Percentiles rank a stretch among this genome's conserved stretches.
Conservation (phyloP, 164 flowering plant species). For the grape (Vitis vinifera) region DNA sequence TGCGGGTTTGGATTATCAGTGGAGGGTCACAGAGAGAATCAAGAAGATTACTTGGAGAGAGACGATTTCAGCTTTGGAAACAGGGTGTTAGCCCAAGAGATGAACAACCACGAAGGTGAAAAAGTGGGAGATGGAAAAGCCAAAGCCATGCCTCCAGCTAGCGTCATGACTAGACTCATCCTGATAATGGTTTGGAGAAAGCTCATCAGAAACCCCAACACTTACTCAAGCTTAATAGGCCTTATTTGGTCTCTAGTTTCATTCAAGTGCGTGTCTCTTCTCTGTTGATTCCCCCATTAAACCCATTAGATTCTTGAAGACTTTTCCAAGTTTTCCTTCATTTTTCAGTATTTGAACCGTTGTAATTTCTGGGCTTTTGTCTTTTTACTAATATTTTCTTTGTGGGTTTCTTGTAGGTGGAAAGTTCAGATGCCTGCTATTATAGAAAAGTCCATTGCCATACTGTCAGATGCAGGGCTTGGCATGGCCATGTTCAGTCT, state of each 20-base stretch:
- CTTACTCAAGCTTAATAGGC: conserved; percentile 92
- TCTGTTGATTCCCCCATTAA: not conserved
- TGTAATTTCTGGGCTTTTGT: not conserved
- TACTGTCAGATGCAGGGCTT: conserved; percentile 96
- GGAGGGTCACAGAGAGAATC: conserved; percentile 42
- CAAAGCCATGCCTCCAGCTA: conserved; percentile 80
- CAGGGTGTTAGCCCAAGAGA: conserved; percentile 37
- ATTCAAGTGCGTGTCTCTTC: conserved; percentile 45
- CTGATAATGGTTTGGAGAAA: conserved; percentile 98
- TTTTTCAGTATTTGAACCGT: not conserved
- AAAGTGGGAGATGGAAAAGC: conserved; percentile 43
- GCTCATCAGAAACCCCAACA: conserved; percentile 89
- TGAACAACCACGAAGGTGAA: conserved; percentile 29
- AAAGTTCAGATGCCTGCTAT: conserved; percentile 82
- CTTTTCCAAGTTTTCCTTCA: not conserved
- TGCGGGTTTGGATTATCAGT: conserved; percentile 14
- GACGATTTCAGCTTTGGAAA: conserved; percentile 81
- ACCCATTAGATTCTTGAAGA: too few relatives aligned
- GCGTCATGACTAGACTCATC: conserved; percentile 91
- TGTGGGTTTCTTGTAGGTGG: conserved; percentile 56
- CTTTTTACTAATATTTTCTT: not conserved
- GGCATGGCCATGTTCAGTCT: conserved; percentile 99
- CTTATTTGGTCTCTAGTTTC: conserved; percentile 87
- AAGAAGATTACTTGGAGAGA: conserved; percentile 61
- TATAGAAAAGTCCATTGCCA: conserved; percentile 77